Percentiles rank a stretch among this genome's conserved stretches.
These are phyloP conservation scores for Panicum virgatum DNA, from an alignment of 202 grass and related monocot genomes.

Conservation along the genomic window DNA sequence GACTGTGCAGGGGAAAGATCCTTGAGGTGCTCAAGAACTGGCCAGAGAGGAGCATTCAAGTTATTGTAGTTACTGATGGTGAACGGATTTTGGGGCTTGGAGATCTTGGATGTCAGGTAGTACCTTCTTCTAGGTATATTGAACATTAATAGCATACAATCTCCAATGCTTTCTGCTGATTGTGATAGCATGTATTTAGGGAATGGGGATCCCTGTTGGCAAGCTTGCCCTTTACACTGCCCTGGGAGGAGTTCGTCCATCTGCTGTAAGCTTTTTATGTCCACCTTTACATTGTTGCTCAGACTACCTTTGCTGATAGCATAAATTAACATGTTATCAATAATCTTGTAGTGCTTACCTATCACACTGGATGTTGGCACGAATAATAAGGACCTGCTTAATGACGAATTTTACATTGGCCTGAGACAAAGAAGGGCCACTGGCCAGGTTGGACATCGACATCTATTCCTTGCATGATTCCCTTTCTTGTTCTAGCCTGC, in stretches of 20 bases:
- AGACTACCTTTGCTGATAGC: constrained; percentile 10
- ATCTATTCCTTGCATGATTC: constrained; percentile 32
- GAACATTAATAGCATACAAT: not conserved
- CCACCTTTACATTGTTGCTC: not conserved
- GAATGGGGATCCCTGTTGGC: constrained; percentile 99
- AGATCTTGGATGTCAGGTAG: constrained; percentile 98
- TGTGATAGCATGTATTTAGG: constrained; percentile 54
- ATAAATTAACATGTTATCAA: constrained; percentile 27
- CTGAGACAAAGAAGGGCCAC: constrained; percentile 81
- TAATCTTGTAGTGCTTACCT: constrained; percentile 80
- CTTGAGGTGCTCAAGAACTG: constrained; percentile 90
- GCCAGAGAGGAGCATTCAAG: constrained; percentile 94
- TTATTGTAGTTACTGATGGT: constrained; percentile 94
- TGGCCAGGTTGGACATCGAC: constrained; percentile 58
- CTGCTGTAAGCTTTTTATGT: constrained; percentile 63
- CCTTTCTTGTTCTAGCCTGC: constrained; percentile 19
- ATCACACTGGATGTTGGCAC: constrained; percentile 97
- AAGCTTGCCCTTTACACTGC: constrained; percentile 97
- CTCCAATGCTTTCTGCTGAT: constrained; percentile 34
- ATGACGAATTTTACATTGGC: constrained; percentile 96
- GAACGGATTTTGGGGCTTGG: constrained; percentile 96
- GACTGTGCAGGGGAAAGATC: constrained; percentile 70
- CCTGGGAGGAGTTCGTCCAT: constrained; percentile 90
- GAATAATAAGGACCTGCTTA: constrained; percentile 82
- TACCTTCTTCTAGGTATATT: constrained; percentile 23